Conservation (phyloP, 2,329 filamentous ascomycete genomes). For the Aspergillus sclerotialis region DNA sequence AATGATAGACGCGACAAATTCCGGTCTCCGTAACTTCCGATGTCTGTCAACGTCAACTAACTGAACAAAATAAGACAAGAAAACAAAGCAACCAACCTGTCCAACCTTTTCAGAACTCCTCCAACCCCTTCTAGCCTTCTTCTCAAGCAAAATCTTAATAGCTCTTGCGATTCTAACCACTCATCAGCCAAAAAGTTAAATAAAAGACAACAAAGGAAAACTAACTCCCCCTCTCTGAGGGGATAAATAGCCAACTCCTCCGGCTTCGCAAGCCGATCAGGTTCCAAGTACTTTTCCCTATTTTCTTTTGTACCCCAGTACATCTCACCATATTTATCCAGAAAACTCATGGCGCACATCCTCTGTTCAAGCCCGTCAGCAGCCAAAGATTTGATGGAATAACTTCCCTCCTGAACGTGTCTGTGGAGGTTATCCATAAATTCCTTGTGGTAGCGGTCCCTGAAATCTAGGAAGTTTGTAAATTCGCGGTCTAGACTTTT, state of each 20-base stretch:
- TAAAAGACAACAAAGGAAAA: slow-evolving; percentile 1
- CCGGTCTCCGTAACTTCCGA: too few species aligned
- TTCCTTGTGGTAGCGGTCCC: slow-evolving; percentile 7
- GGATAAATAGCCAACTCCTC: slow-evolving; percentile 12
- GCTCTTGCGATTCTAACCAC: slow-evolving; percentile 8
- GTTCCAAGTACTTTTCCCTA: slow-evolving; percentile 11
- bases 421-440: slow-evolving; percentile 10
- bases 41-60: too few species aligned
- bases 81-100: too few species aligned
- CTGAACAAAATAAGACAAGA: too few species aligned
- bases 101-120: not conserved
- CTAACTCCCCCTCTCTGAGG: slow-evolving; percentile 12
- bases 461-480: slow-evolving; percentile 16
- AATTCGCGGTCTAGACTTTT: slow-evolving; percentile 13
- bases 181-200: not conserved
- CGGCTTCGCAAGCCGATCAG: slow-evolving; percentile 10
- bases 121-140: slow-evolving; percentile 8
- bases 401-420: slow-evolving; percentile 3
- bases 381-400: slow-evolving; percentile 9
- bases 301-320: slow-evolving; percentile 16
- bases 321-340: slow-evolving; percentile 10
- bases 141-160: slow-evolving; percentile 12
- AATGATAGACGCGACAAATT: too few species aligned
- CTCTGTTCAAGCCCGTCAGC: slow-evolving; percentile 3
- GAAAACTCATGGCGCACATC: slow-evolving; percentile 10